Percentiles rank a stretch among this genome's conserved stretches.
phyloP scores from a whole-genome alignment of 768 basidiomycete species.

The Lactifluus rugatus region DNA sequence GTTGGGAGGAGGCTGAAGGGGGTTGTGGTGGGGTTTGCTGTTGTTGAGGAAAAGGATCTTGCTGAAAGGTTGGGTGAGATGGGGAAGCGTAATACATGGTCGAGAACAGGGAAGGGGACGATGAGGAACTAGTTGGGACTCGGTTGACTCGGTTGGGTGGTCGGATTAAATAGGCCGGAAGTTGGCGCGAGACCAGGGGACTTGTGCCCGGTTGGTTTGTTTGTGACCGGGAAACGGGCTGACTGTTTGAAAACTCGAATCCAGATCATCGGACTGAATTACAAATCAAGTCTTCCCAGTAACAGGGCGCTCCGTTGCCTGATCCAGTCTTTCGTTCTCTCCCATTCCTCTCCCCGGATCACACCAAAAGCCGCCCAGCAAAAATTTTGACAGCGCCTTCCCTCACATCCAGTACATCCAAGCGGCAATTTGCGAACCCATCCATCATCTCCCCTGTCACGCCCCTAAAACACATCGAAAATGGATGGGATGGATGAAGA shows the following conservation, averaged over 20 bases:
- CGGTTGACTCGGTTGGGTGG: not conserved
- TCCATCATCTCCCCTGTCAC: not conserved
- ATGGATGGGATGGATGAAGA: too few relatives aligned
- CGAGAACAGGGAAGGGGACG: not conserved
- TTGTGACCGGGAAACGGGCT: constrained; percentile 14
- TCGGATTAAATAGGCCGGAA: constrained; percentile 17
- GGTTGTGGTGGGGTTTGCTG: not conserved
- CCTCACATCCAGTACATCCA: not conserved
- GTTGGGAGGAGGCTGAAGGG: not conserved
- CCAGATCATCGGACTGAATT: not conserved
- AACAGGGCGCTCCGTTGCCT: constrained; percentile 15
- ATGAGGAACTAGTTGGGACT: not conserved
- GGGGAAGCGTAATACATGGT: constrained; percentile 6
- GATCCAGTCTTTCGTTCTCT: constrained; percentile 2
- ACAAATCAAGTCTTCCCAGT: constrained; percentile 1
- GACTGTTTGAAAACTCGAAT: not conserved
- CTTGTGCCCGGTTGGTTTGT: not conserved
- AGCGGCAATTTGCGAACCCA: constrained; percentile 1
- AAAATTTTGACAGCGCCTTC: not conserved
- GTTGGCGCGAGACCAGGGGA: constrained; percentile 9
- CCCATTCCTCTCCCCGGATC: not conserved
- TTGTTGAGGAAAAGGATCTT: constrained; percentile 2
- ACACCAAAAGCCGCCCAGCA: not conserved
- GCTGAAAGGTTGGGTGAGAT: not conserved
- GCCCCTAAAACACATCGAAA: not conserved